Evolutionary conservation across 441 rosid genomes (phyloP).

Genomic region (Arabidopsis lyrata): DNA sequence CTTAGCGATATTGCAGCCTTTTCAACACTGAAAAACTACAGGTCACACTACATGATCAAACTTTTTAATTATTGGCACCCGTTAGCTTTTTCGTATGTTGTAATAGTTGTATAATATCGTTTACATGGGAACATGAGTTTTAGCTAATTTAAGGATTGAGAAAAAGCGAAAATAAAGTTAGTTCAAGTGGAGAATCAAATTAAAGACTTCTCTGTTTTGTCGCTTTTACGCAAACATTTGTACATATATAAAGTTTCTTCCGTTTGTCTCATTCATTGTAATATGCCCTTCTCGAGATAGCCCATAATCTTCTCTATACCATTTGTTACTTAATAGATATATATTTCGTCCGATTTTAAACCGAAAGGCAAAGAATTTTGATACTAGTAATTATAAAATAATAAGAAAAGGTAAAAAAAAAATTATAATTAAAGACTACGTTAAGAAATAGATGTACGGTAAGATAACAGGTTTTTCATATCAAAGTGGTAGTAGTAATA

Average conservation of each 20-base stretch:
- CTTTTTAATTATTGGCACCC: neutral
- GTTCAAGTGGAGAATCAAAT: constrained; percentile 18
- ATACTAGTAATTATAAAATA: too few species aligned
- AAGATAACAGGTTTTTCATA: too few species aligned
- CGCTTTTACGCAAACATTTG: neutral
- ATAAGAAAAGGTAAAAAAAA: too few species aligned
- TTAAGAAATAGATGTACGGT: too few species aligned
- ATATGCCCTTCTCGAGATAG: neutral
- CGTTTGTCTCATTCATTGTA: neutral
- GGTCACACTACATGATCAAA: neutral
- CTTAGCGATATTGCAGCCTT: neutral
- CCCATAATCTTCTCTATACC: neutral
- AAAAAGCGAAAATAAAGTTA: neutral
- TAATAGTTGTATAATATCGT: neutral
- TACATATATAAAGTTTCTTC: neutral
- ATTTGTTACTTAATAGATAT: neutral
- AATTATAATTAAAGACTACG: too few species aligned
- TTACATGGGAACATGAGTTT: neutral
- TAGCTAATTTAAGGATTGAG: constrained; percentile 3
- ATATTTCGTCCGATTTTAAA: neutral
- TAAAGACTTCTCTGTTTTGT: constrained; percentile 4
- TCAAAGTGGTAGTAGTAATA: too few species aligned
- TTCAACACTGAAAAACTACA: neutral
- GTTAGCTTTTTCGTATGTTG: neutral
- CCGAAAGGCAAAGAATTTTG: neutral